Conservation (phyloP, 805 yeast species). For the Priceomyces medius region DNA sequence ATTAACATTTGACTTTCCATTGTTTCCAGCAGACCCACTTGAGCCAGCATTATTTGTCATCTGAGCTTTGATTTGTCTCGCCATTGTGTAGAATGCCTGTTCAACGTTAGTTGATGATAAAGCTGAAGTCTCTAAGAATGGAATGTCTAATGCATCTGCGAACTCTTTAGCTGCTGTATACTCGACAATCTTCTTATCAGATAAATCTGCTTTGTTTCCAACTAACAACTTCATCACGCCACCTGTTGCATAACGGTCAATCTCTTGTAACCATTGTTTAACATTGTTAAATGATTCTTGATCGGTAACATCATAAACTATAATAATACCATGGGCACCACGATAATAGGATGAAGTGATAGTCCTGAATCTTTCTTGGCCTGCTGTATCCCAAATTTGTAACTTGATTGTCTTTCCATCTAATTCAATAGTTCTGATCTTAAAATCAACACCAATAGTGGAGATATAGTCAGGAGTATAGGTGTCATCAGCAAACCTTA, state of each 20-base stretch:
- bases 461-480: constrained; percentile 96
- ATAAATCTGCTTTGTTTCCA: constrained; percentile 93
- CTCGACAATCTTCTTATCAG: constrained; percentile 93
- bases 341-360: constrained; percentile 96
- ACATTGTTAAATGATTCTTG: constrained; percentile 95
- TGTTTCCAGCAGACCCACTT: constrained; percentile 21
- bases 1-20: constrained; percentile 65
- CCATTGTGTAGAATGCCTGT: constrained; percentile 98
- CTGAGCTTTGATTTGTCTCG: constrained; percentile 95
- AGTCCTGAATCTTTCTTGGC: constrained; percentile 97
- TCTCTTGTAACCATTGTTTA: constrained; percentile 98
- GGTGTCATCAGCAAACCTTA: constrained; percentile 96
- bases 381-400: constrained; percentile 99
- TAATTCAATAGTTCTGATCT: constrained; percentile 83
- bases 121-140: constrained; percentile 95
- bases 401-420: constrained; percentile 97
- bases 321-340: constrained; percentile 98
- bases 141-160: constrained; percentile 91
- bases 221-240: constrained; percentile 94
- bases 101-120: constrained; percentile 94
- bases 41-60: constrained; percentile 67
- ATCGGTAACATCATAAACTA: constrained; percentile 97
- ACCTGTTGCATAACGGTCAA: constrained; percentile 96
- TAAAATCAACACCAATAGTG: constrained; percentile 96
- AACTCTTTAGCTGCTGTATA: constrained; percentile 95